These are phyloP conservation scores for Brachypodium distachyon DNA, from an alignment of 202 grass and related monocot genomes.

Conservation along the genomic window DNA sequence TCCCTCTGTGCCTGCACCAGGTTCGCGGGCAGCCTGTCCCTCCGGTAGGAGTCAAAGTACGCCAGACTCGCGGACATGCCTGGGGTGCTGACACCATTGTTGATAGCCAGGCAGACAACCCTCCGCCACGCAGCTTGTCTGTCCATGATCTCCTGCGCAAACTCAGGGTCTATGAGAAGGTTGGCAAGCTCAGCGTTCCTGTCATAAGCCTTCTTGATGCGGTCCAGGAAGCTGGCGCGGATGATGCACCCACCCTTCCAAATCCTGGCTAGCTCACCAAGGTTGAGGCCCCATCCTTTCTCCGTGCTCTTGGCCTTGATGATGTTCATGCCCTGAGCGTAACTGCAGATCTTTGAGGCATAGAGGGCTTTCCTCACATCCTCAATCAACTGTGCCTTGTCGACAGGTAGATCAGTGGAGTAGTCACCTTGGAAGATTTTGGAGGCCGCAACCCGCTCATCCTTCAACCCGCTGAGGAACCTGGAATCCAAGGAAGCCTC, in stretches of 20 bases:
- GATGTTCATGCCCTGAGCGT: slow-evolving; percentile 85
- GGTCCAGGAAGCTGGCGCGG: slow-evolving; percentile 79
- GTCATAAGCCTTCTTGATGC: slow-evolving; percentile 83
- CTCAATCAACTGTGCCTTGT: slow-evolving; percentile 79
- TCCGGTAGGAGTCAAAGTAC: slow-evolving; percentile 74
- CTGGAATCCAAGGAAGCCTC: slow-evolving; percentile 84
- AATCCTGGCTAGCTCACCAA: slow-evolving; percentile 80
- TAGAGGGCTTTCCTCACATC: slow-evolving; percentile 79
- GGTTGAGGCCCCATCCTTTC: slow-evolving; percentile 76
- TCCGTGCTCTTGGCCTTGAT: slow-evolving; percentile 73
- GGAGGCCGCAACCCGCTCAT: slow-evolving; percentile 50
- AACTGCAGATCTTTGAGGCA: slow-evolving; percentile 86
- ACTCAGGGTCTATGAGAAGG: slow-evolving; percentile 81
- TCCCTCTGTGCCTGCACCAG: slow-evolving; percentile 82
- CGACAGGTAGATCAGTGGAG: slow-evolving; percentile 21
- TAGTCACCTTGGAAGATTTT: slow-evolving; percentile 65
- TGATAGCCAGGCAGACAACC: slow-evolving; percentile 70
- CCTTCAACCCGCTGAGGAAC: slow-evolving; percentile 79
- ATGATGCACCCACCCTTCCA: slow-evolving; percentile 97
- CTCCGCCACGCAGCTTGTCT: slow-evolving; percentile 67
- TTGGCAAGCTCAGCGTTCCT: slow-evolving; percentile 60
- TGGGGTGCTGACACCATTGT: slow-evolving; percentile 68
- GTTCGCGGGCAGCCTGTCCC: slow-evolving; percentile 70
- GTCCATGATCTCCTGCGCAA: slow-evolving; percentile 75
- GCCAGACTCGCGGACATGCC: slow-evolving; percentile 77